Evolutionary conservation across 2,329 filamentous ascomycete species (phyloP).

Genomic region (Trichoderma brevicompactum): DNA sequence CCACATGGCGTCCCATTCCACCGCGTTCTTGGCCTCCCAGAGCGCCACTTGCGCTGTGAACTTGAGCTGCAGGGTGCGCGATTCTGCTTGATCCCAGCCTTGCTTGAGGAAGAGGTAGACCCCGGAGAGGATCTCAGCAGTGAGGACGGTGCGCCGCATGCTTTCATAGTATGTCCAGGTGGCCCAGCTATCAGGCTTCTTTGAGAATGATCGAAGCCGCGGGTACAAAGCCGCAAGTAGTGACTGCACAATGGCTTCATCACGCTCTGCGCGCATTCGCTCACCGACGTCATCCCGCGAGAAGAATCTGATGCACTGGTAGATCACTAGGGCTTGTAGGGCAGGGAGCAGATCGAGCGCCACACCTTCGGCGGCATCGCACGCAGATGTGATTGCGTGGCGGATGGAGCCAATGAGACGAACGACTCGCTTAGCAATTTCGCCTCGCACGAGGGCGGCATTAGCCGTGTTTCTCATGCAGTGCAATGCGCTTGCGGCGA

Average conservation of each 20-base stretch:
- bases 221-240: conserved; percentile 6
- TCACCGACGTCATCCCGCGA: conserved; percentile 9
- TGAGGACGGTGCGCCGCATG: conserved; percentile 25
- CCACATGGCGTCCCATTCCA: conserved; percentile 24
- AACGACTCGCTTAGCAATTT: conserved; percentile 17
- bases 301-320: conserved; percentile 25
- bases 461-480: conserved; percentile 25
- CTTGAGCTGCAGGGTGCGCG: conserved; percentile 18
- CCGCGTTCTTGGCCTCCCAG: conserved; percentile 26
- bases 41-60: conserved; percentile 27
- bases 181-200: conserved; percentile 6
- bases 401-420: conserved; percentile 16
- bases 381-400: conserved; percentile 1
- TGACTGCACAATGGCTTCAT: conserved; percentile 14
- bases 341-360: conserved; percentile 12
- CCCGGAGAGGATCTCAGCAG: conserved; percentile 12
- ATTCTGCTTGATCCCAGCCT: conserved; percentile 26
- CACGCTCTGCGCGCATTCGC: conserved; percentile 14
- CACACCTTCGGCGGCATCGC: not conserved
- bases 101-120: conserved; percentile 22
- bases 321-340: conserved; percentile 17
- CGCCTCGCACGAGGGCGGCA: conserved; percentile 17
- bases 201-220: conserved; percentile 10
- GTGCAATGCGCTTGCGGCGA: conserved; percentile 23
- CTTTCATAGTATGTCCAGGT: conserved; percentile 27